These are phyloP conservation scores for Ceratocystis lukuohia DNA, from an alignment of 2,329 filamentous ascomycete species.

Conservation along the genomic window DNA sequence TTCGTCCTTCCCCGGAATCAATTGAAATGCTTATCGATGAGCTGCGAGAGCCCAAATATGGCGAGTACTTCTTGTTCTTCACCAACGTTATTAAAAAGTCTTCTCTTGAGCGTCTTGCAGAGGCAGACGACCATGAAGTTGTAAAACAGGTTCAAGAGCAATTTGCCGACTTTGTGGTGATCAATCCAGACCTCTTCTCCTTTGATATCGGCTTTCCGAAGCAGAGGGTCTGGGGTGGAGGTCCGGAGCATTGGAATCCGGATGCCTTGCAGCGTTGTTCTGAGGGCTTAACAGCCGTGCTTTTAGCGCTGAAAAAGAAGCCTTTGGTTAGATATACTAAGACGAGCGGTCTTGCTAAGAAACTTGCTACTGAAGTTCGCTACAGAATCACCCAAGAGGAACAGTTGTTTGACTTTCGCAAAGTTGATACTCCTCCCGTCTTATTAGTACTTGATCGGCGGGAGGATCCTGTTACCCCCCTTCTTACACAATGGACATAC, in stretches of 20 bases:
- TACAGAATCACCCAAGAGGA: slow-evolving; percentile 94
- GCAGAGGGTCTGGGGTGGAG: slow-evolving; percentile 66
- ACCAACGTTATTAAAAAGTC: slow-evolving; percentile 98
- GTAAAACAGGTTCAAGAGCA: slow-evolving; percentile 90
- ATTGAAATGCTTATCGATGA: slow-evolving; percentile 93
- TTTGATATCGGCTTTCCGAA: slow-evolving; percentile 59
- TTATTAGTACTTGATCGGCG: slow-evolving; percentile 79
- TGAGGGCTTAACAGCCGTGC: slow-evolving; percentile 70
- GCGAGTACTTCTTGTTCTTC: slow-evolving; percentile 94
- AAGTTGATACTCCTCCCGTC: slow-evolving; percentile 87
- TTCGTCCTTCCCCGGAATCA: slow-evolving; percentile 82
- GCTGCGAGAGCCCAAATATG: slow-evolving; percentile 88
- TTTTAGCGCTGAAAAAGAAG: slow-evolving; percentile 90
- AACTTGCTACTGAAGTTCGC: slow-evolving; percentile 80
- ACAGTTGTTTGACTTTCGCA: slow-evolving; percentile 89
- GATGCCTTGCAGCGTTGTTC: slow-evolving; percentile 76
- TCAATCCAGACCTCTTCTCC: slow-evolving; percentile 88
- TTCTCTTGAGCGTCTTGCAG: slow-evolving; percentile 79
- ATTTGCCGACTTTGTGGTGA: slow-evolving; percentile 88
- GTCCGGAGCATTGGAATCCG: slow-evolving; percentile 77
- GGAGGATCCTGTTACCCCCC: slow-evolving; percentile 86
- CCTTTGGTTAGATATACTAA: slow-evolving; percentile 87
- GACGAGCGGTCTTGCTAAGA: slow-evolving; percentile 80
- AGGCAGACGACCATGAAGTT: slow-evolving; percentile 95
- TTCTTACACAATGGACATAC: slow-evolving; percentile 97